Evolutionary conservation across 1,139 yeast genomes (phyloP).

Genomic region (Scheffersomyces titani): DNA sequence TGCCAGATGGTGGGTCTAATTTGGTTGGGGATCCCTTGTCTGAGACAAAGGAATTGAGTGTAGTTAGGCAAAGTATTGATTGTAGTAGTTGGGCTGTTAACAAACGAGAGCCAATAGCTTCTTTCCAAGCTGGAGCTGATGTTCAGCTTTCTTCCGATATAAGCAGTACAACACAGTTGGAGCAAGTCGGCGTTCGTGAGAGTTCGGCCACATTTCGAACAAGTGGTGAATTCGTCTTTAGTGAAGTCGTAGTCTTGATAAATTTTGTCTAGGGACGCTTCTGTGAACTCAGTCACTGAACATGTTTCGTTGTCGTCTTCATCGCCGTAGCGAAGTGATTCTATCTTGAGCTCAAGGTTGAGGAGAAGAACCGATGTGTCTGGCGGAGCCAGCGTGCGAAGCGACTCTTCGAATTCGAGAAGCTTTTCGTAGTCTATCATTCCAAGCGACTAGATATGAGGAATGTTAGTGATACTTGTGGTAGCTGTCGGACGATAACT

Average conservation of each 20-base stretch:
- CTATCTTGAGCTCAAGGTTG: slow-evolving; percentile 36
- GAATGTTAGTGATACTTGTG: neutral
- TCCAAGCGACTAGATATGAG: neutral
- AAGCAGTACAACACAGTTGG: slow-evolving; percentile 23
- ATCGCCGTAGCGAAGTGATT: slow-evolving; percentile 18
- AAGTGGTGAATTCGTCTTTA: slow-evolving; percentile 39
- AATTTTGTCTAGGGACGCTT: slow-evolving; percentile 14
- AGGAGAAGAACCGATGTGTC: slow-evolving; percentile 24
- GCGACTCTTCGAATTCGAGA: slow-evolving; percentile 46
- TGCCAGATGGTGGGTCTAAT: slow-evolving; percentile 41
- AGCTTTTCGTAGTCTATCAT: slow-evolving; percentile 36
- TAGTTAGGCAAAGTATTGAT: slow-evolving; percentile 49
- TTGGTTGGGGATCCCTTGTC: slow-evolving; percentile 44
- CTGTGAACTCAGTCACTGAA: slow-evolving; percentile 11
- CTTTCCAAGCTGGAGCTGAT: slow-evolving; percentile 33
- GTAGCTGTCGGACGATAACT: too few relatives aligned
- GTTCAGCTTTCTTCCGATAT: slow-evolving; percentile 15
- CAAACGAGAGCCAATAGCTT: slow-evolving; percentile 48
- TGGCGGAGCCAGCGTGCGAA: slow-evolving; percentile 22
- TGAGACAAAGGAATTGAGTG: slow-evolving; percentile 41
- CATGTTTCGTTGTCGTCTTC: slow-evolving; percentile 6
- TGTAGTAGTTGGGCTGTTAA: slow-evolving; percentile 47
- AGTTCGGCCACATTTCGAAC: slow-evolving; percentile 29
- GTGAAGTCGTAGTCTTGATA: slow-evolving; percentile 27
- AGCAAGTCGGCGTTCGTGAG: slow-evolving; percentile 14